Evolutionary conservation across 140 eudicot species (phyloP), one percentile per base, ranked within the genome.

Genomic region (Flaveria floridana): DNA sequence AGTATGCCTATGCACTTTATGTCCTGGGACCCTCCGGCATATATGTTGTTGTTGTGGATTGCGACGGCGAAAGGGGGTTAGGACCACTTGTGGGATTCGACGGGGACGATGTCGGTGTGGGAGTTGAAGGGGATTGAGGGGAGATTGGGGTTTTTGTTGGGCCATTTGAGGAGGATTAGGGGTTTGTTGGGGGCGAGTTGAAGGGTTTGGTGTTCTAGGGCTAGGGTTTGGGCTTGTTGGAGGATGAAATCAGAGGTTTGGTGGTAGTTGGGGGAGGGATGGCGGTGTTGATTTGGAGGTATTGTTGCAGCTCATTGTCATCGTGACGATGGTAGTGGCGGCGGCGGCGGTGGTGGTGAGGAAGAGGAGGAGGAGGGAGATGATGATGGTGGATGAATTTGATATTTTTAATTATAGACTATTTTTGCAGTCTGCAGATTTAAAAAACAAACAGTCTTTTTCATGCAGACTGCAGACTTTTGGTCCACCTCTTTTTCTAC

Each of bases 1-100:
- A 88, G 99, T 51, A 94, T 71, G 13, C 99, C 97, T 0, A 90
- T 97, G 76, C 97, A 90, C 78, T 94, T 94, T 97, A 94, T 94
- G 76, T 94, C 99, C 81, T 94, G 99, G 0, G 99, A 88, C 4
- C 99, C 99, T 53, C 99, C 77, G 20, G 97, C 97, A 65, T 82
- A 88, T 34, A 94, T 84, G 72, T 86, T 80, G 42, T 87, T 85
- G 50, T 70, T 19, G 42, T 83, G 77, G 65, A 94, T 64, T 37
- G 44, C 66, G 25, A 92, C 97, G 5, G 56, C 78, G 64, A 90
- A 90, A 6, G 99, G 96, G 7, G 87, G 89, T 63, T 85, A 84
- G 8, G 75, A 47, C 97, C 96, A 94, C 70, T 94, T 90, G 66
- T 80, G 75, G 12, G 79, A 82, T 79, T 90, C 99, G 37, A 81